Evolutionary conservation across 345 rosid genomes (phyloP), one percentile per base, ranked within the genome.

Genomic region (Firmiana major): DNA sequence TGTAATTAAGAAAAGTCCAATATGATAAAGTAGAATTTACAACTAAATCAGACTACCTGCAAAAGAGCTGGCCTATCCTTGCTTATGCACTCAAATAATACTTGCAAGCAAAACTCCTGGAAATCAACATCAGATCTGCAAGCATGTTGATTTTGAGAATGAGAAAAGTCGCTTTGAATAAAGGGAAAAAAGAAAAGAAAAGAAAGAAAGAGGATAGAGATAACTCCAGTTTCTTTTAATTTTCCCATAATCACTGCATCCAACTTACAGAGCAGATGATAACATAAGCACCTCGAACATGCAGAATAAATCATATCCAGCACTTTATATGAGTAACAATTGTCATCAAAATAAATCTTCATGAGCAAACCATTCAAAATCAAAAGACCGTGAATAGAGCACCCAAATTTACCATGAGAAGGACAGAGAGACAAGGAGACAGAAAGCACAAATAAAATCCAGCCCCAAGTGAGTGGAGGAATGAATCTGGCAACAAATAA

Each of bases 101-200:
- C 94, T 91, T 93, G 99, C 79, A 93, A 83, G 82, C 99, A 96
- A 77, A 96, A 96, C 78, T 93, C 98, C 88, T 86, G 97, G 87
- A 96, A 96, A 81, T 96, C 90, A 74, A 72, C 84, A 87, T 90
- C 93, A 46, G 87, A 89, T 86, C 99, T 96, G 91, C 81, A 87
- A 67, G 79, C 75, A 80, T 12, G 59, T 70, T n/a, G 26, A 53
- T 11, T 11, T 43, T 11, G 28, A 1, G 26, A 71, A 71, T 53
- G 9, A 15, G 12, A 26, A 59, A 13, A 26, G 2, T 26, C 36
- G 2, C 8, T 59, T 59, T 38, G 51, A 46, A 19, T 11, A n/a
- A 51, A 73, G 16, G 38, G 53, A 31, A 6, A 1, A 31, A 31
- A 31, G 34, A 54, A 11, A 21, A 31, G 16, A 57, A 71, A 31